These are phyloP conservation scores for Ogataea sp. DNA, from an alignment of 805 yeast species.

Conservation along the genomic window DNA sequence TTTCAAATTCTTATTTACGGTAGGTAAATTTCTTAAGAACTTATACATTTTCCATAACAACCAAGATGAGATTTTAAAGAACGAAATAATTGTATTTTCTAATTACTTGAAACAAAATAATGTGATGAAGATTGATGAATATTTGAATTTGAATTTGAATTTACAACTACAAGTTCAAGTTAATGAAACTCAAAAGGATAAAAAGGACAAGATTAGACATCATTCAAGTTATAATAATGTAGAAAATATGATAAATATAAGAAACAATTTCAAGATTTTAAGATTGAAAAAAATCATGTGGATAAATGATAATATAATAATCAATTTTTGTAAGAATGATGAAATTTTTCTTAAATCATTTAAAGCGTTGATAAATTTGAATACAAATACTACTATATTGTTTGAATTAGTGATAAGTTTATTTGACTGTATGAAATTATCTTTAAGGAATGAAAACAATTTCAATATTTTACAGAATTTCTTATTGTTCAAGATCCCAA, in stretches of 20 bases:
- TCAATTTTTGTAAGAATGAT: slow-evolving; percentile 14
- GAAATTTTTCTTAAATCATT: slow-evolving; percentile 19
- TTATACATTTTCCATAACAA: background rate
- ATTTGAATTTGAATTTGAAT: slow-evolving; percentile 9
- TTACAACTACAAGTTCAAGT: too few species aligned
- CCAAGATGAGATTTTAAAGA: background rate
- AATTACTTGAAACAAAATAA: slow-evolving; percentile 7
- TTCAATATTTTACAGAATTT: too few species aligned
- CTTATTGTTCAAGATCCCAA: slow-evolving; percentile 19
- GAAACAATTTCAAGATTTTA: slow-evolving; percentile 13
- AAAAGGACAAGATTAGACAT: too few species aligned
- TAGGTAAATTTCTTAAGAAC: background rate
- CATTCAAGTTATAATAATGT: slow-evolving; percentile 5
- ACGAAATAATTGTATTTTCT: too few species aligned
- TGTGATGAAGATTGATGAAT: slow-evolving; percentile 10
- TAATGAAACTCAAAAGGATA: too few species aligned
- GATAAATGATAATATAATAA: slow-evolving; percentile 21
- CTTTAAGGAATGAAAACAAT: slow-evolving; percentile 19
- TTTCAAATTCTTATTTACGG: background rate
- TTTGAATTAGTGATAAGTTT: slow-evolving; percentile 19
- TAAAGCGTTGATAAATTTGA: too few species aligned
- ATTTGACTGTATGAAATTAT: slow-evolving; percentile 19
- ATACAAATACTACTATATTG: slow-evolving; percentile 21
- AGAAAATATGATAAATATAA: slow-evolving; percentile 5
- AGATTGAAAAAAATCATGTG: slow-evolving; percentile 22